Evolutionary conservation across 2,329 filamentous ascomycete genomes (phyloP), one percentile per base, ranked within the genome.

Genomic region (Fusarium heterosporum): DNA sequence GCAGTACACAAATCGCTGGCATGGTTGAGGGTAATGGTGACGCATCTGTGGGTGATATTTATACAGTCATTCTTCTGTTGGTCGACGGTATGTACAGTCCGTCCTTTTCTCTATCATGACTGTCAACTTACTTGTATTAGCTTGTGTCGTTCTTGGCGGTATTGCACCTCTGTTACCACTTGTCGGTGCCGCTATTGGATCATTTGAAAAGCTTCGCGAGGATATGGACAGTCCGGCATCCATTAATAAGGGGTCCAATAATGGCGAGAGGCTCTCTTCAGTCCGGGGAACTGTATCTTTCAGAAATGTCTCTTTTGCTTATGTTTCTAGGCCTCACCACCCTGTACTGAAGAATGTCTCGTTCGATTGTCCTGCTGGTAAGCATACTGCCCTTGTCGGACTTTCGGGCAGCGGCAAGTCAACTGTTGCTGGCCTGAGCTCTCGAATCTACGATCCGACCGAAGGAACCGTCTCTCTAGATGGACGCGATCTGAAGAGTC

Each of bases 21-120:
- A 74, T 79, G 3, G 75, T 80, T 9, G 73, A 75, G 5, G 77
- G 78, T 5, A 73, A 74, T 22, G 71, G 71, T 1, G 64, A 72
- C 26, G 76, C 77, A 6, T 79, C 79, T 1, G 78, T 84, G 10
- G 81, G 82, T 36, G 75, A 79, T n/a, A 80, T 88, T 16, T 90
- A 89, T 67, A 88, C 87, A 1, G 87, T 89, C 29, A 86, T 90
- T 13, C 87, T 90, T 52, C 78, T 90, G 29, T 85, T 90, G 12
- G 81, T 90, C 2, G 88, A 90, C 65, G 86, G 81, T 82, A 76
- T 65, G 77, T 63, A 22, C 16, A 12, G 17, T 61, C 22, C 4
- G 2, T 14, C 4, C 14, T 16, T 29, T 6, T 17, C 5, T 3
- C 12, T 11, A 11, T 7, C 17, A 6, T 26, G 19, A 8, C 11